Evolutionary conservation across 768 basidiomycete genomes (phyloP).

Genomic region (Phallus indusiatus): DNA sequence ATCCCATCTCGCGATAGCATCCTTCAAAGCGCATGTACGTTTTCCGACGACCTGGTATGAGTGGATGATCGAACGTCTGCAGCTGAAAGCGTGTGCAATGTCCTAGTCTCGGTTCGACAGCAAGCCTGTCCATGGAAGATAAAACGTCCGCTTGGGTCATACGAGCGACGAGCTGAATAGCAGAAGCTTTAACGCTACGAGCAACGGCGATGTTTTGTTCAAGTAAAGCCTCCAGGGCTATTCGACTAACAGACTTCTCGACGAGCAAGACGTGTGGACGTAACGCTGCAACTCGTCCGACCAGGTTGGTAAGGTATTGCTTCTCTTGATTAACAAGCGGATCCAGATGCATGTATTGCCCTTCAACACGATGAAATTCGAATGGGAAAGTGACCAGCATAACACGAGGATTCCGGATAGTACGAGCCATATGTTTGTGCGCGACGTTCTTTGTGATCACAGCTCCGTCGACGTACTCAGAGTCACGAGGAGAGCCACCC

Average conservation of each 20-base stretch:
- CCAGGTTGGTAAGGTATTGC: conserved; percentile 83
- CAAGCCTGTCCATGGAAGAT: conserved; percentile 90
- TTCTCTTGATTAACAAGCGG: conserved; percentile 88
- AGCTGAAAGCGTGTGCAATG: conserved; percentile 79
- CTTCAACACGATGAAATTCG: conserved; percentile 88
- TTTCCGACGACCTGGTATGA: conserved; percentile 92
- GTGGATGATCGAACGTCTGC: conserved; percentile 88
- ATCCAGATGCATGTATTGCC: conserved; percentile 88
- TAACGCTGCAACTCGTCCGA: conserved; percentile 80
- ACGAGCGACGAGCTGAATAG: conserved; percentile 79
- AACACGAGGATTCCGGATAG: conserved; percentile 76
- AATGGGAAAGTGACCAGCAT: conserved; percentile 95
- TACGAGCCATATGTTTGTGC: conserved; percentile 87
- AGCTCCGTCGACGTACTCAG: conserved; percentile 93
- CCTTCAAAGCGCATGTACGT: conserved; percentile 99
- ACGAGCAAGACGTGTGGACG: conserved; percentile 90
- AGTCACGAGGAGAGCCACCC: conserved; percentile 84
- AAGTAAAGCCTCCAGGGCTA: conserved; percentile 81
- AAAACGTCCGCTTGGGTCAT: conserved; percentile 95
- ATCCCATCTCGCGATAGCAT: conserved; percentile 86
- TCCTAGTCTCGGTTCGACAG: conserved; percentile 80
- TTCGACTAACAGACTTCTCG: conserved; percentile 82
- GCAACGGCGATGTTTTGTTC: conserved; percentile 86
- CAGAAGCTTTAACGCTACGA: conserved; percentile 77
- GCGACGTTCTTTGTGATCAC: conserved; percentile 98